Base-by-base conservation (phyloP, 345 rosid species). In the Hevea brasiliensis region DNA sequence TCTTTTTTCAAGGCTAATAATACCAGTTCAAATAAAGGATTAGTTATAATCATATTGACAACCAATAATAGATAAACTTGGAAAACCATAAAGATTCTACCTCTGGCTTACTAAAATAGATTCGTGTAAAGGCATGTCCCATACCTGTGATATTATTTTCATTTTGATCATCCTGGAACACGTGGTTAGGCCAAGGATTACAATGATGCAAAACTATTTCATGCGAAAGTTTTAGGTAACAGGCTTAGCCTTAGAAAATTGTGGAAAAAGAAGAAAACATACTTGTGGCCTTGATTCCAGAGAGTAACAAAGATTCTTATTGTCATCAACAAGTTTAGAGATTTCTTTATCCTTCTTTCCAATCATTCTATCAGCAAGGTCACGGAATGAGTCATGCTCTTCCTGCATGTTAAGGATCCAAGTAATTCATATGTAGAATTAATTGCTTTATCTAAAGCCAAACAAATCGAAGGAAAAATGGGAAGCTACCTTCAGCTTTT, bases 261-360 rank as follows among this genome's bases (percentile, higher is more conserved):
- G 58, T 27, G 42, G 15, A 32, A 48, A 13, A 6, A 66, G 11
- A 69, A 41, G 72, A 68, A 72, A 76, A 37, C 88, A 72, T 87
- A 92, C 98, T 50, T 20, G 78, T 53, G 81, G 78, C 83, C 84
- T 87, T 53, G 67, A 69, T 61, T 92, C 97, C 71, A 92, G 61
- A 77, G 93, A 88, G 74, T 61, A 85, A 61, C 77, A 90, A 72
- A 95, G 94, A 78, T 81, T 87, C 78, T 80, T 86, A 76, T 81
- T 90, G 65, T 87, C 94, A 85, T 89, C 92, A 72, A 85, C 40
- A 71, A 92, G 91, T 82, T 83, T 87, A 60, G 94, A 89, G 57
- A 95, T 89, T 83, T 95, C 98, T 54, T 69, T 86, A 77, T 95
- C 98, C 84, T 91, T 95, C 79, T 89, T 97, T 81, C 83, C 97